Evolutionary conservation across 2,329 filamentous ascomycete genomes (phyloP).

Genomic region (Colletotrichum abscissum): DNA sequence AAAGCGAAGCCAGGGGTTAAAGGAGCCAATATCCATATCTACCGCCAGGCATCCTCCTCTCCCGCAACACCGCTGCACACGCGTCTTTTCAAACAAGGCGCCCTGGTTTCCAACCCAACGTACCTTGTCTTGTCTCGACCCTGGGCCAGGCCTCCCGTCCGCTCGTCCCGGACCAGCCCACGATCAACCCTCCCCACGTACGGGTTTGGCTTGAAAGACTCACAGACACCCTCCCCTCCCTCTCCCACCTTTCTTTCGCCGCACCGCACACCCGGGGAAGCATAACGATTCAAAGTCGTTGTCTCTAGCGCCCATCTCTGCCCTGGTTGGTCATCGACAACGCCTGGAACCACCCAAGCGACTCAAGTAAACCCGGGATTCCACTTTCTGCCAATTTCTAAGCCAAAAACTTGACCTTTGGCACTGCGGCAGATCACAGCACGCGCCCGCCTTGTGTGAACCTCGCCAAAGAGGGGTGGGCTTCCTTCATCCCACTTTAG

Average conservation of each 20-base stretch:
- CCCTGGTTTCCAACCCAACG: conserved; percentile 5
- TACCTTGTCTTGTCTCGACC: conserved; percentile 4
- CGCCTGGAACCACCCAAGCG: not conserved
- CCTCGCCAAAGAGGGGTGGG: conserved; percentile 9
- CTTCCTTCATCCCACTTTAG: conserved; percentile 16
- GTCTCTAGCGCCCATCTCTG: conserved; percentile 18
- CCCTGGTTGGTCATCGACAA: conserved; percentile 27
- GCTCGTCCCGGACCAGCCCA: conserved; percentile 29
- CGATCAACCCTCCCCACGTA: conserved; percentile 16
- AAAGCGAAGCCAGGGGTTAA: conserved; percentile 4
- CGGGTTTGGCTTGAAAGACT: not conserved
- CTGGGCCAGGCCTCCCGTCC: conserved; percentile 21
- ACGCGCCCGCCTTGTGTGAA: conserved; percentile 10
- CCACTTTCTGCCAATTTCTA: conserved; percentile 27
- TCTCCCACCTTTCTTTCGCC: not conserved
- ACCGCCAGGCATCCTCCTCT: conserved; percentile 8
- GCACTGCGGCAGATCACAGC: not conserved
- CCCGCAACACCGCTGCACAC: conserved; percentile 16
- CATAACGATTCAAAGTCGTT: conserved; percentile 22
- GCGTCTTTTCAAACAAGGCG: conserved; percentile 25
- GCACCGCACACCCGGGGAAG: conserved; percentile 13
- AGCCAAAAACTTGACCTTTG: conserved; percentile 24
- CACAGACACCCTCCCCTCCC: not conserved
- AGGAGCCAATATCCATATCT: conserved; percentile 9
- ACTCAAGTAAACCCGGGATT: conserved; percentile 2